These are phyloP conservation scores for Talaromyces adpressus DNA, from an alignment of 495 filamentous ascomycete genomes.

Conservation along the genomic window DNA sequence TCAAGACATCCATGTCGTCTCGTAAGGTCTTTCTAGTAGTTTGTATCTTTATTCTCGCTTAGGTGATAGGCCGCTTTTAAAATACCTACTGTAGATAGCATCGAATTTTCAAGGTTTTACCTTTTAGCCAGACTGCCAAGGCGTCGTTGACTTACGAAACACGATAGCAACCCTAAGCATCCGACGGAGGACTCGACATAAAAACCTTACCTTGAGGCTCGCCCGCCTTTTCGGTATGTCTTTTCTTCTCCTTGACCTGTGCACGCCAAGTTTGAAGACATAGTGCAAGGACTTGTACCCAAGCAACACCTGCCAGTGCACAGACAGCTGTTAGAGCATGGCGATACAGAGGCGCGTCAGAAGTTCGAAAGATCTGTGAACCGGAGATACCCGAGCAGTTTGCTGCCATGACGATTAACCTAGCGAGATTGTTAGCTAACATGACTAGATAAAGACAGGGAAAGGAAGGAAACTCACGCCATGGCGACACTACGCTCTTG, in stretches of 20 bases:
- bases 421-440: constrained; percentile 13
- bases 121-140: too few species aligned
- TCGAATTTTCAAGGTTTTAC: too few species aligned
- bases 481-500: constrained; percentile 45
- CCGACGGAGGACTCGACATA: not conserved
- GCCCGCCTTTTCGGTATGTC: not conserved
- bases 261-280: constrained; percentile 11
- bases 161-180: not conserved
- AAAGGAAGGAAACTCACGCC: constrained; percentile 32
- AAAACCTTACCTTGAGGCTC: not conserved
- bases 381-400: constrained; percentile 46
- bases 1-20: too few species aligned
- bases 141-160: too few species aligned
- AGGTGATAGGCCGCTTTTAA: too few species aligned
- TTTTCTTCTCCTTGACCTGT: not conserved
- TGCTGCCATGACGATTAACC: constrained; percentile 48
- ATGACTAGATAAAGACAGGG: constrained; percentile 2
- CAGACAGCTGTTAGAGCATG: constrained; percentile 32
- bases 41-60: too few species aligned
- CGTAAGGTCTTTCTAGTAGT: too few species aligned
- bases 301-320: constrained; percentile 25
- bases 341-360: constrained; percentile 43
- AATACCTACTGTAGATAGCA: too few species aligned
- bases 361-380: constrained; percentile 45
- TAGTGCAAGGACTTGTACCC: constrained; percentile 18